A percentile compares a stretch with the other conserved stretches of the same genome.
phyloP scores from a whole-genome alignment of 208 protist genomes.

The Leptomonas pyrrhocoris region DNA sequence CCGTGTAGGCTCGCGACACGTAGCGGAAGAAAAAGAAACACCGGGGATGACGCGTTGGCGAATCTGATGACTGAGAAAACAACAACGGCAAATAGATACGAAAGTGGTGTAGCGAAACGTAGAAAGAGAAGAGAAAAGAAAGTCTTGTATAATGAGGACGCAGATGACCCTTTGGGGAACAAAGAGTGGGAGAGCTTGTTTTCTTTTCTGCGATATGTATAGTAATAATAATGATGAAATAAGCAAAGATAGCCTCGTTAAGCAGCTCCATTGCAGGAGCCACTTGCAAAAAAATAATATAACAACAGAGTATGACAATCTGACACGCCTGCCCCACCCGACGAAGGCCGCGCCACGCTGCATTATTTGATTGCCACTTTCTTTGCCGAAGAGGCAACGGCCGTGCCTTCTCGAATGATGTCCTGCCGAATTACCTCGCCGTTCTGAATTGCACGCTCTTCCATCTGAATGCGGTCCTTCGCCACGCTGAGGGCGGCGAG shows the following conservation, averaged over 20 bases:
- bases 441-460: constrained; percentile 27
- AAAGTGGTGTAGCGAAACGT: background rate
- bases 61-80: too few relatives aligned
- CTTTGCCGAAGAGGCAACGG: background rate
- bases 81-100: background rate
- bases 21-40: too few relatives aligned
- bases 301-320: background rate
- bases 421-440: constrained; percentile 17
- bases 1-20: too few relatives aligned
- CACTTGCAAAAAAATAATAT: background rate
- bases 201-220: background rate
- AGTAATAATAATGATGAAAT: background rate
- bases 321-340: background rate
- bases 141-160: too few relatives aligned
- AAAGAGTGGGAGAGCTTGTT: background rate
- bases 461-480: constrained; percentile 27
- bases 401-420: constrained; percentile 18
- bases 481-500: constrained; percentile 24
- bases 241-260: background rate
- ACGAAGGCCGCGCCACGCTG: background rate
- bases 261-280: too few relatives aligned
- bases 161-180: too few relatives aligned
- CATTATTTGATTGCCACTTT: constrained; percentile 14
- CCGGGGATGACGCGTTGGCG: too few relatives aligned
- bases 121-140: background rate